Percentiles rank a stretch among this genome's conserved stretches.
Conservation (phyloP, 2,329 filamentous ascomycete species). For the Ceratocystis smalleyi region DNA sequence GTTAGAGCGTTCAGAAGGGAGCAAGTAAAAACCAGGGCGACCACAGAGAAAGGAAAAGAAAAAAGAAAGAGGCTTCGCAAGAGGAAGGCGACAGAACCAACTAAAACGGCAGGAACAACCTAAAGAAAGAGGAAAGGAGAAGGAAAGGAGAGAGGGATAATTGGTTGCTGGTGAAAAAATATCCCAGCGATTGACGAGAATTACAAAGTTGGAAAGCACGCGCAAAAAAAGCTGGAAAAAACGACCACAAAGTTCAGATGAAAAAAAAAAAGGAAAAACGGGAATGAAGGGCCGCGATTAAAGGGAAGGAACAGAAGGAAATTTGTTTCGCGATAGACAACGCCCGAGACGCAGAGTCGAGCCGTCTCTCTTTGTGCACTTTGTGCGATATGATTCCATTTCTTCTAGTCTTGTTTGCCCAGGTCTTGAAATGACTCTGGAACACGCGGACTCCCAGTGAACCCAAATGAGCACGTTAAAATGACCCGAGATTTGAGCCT, state of each 20-base stretch:
- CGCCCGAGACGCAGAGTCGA: neutral
- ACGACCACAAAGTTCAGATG: neutral
- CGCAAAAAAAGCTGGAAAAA: neutral
- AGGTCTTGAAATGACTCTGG: neutral
- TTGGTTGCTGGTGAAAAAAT: neutral
- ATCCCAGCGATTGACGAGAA: too few relatives aligned
- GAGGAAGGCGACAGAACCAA: too few relatives aligned
- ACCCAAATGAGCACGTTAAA: neutral
- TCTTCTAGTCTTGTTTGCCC: neutral
- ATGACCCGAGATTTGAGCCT: neutral
- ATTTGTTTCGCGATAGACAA: neutral
- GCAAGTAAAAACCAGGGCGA: constrained; percentile 9
- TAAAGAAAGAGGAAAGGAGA: neutral
- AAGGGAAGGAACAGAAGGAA: neutral
- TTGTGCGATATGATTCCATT: neutral
- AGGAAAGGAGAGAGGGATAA: neutral
- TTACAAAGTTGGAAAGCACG: neutral
- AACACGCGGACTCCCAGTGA: neutral
- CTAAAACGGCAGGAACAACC: too few relatives aligned
- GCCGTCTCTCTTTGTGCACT: neutral
- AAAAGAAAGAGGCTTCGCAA: too few relatives aligned
- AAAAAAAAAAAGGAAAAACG: neutral
- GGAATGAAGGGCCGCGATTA: neutral
- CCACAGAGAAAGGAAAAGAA: too few relatives aligned
- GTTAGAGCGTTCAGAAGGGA: neutral